Evolutionary conservation across 306 rosid species (phyloP), one percentile per base, ranked within the genome.

Genomic region (cucumber (Cucumis sativus)): DNA sequence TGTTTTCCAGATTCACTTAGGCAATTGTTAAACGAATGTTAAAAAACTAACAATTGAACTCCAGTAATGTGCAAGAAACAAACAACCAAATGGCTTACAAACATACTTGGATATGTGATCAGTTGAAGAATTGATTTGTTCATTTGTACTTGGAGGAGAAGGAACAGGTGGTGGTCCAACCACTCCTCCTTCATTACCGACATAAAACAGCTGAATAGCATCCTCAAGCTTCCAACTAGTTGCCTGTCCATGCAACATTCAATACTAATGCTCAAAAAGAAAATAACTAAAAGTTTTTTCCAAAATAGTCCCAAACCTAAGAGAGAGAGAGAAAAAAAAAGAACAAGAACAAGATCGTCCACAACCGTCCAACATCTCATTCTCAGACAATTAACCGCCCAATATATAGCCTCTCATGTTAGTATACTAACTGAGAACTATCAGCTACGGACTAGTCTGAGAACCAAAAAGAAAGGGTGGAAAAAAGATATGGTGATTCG

Each of bases 201-300:
- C 81, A 83, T 85, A 83, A 68, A 88, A 96, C 64, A 96, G 83
- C 91, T 96, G 99, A 86, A 96, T 87, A 61, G 98, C 99, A 28
- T 96, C 99, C 77, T 96, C 99, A 15, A 96, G 97, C 66, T 84
- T 87, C 99, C 99, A 96, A 79, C 92, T 88, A 6, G 99, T 96
- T 6, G 99, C 99, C 99, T 96, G 77, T 80, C 67, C 75, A 75
- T 15, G 61, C 35, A 84, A 80, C 82, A 79, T 77, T 41, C 58
- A 60, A 49, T 18, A 15, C 7, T 37, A 5, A 58, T 7, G 10
- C 1, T 58, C 57, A 21, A 8, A n/a, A 75, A 40, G 7, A 62
- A 45, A 58, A 12, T 23, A 40, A 21, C 56, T 37, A 76, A 6
- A 37, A 39, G 37, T 54, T 75, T 18, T 55, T 20, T 4, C 33